Evolutionary conservation across 225 moss, liverwort and hornwort genomes (phyloP).

Genomic region (Polytrichum commune): DNA sequence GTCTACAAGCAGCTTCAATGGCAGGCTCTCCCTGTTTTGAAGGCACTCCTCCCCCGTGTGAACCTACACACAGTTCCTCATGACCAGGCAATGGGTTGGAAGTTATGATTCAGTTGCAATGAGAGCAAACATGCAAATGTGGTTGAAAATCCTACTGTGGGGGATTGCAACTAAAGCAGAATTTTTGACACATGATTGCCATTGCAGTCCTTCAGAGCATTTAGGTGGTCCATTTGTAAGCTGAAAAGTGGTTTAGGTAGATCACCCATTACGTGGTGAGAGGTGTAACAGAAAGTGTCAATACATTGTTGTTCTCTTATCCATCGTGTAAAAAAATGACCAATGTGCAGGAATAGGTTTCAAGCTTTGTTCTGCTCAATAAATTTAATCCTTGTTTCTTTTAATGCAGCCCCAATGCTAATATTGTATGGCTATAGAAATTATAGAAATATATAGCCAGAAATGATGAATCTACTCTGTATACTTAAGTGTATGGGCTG

Average conservation of each 20-base stretch:
- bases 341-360: no score
- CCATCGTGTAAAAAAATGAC: neutral
- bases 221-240: conserved; percentile 32
- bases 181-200: conserved; percentile 47
- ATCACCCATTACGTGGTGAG: conserved; percentile 36
- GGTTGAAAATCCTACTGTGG: conserved; percentile 17
- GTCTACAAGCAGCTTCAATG: conserved; percentile 56
- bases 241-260: conserved; percentile 24
- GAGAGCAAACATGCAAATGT: conserved; percentile 11
- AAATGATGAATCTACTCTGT: no score
- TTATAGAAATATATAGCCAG: no score
- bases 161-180: conserved; percentile 22
- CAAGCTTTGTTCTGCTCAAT: no score
- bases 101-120: conserved; percentile 16
- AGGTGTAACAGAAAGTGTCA: conserved; percentile 49
- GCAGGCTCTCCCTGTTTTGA: conserved; percentile 49
- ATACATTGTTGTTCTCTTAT: conserved; percentile 28
- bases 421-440: no score
- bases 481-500: no score
- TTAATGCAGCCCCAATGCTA: no score
- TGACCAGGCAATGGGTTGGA: conserved; percentile 16
- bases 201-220: conserved; percentile 36
- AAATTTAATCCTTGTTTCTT: no score
- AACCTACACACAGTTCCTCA: conserved; percentile 54
- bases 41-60: conserved; percentile 40